phyloP scores from a whole-genome alignment of 495 filamentous ascomycete species.

The Halenospora varia region DNA sequence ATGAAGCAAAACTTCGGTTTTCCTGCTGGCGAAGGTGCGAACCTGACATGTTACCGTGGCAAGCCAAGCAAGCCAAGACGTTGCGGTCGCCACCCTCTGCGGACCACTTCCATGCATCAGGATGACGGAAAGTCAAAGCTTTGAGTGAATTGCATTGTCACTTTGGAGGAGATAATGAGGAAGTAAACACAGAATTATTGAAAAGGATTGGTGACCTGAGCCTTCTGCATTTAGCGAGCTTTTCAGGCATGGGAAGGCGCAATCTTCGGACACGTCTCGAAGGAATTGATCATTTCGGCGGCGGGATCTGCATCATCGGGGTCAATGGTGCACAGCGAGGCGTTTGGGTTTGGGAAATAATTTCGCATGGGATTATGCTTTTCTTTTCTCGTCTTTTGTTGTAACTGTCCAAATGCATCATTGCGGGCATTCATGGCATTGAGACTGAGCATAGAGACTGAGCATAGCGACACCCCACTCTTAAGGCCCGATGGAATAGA shows the following conservation, averaged over 20 bases:
- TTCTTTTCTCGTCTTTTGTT: not conserved
- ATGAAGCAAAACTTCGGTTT: constrained; percentile 46
- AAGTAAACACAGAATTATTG: not conserved
- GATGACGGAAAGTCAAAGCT: not conserved
- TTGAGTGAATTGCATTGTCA: not conserved
- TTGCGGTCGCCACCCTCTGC: constrained; percentile 42
- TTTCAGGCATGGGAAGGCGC: not conserved
- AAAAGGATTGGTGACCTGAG: not conserved
- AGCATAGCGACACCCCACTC: no score
- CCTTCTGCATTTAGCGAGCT: not conserved
- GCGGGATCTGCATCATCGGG: not conserved
- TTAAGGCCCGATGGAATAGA: not conserved
- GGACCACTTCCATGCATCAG: constrained; percentile 2
- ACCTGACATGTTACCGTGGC: constrained; percentile 42
- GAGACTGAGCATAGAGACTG: not conserved
- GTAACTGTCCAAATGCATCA: not conserved
- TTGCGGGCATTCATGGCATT: not conserved
- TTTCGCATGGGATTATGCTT: not conserved
- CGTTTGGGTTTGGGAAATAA: not conserved
- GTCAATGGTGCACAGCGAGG: not conserved
- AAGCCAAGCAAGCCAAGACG: constrained; percentile 41
- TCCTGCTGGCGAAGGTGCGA: constrained; percentile 31
- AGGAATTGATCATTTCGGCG: not conserved
- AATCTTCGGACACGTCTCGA: not conserved
- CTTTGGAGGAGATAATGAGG: not conserved